Evolutionary conservation across 495 filamentous ascomycete species (phyloP).

Genomic region (Physcia stellaris): DNA sequence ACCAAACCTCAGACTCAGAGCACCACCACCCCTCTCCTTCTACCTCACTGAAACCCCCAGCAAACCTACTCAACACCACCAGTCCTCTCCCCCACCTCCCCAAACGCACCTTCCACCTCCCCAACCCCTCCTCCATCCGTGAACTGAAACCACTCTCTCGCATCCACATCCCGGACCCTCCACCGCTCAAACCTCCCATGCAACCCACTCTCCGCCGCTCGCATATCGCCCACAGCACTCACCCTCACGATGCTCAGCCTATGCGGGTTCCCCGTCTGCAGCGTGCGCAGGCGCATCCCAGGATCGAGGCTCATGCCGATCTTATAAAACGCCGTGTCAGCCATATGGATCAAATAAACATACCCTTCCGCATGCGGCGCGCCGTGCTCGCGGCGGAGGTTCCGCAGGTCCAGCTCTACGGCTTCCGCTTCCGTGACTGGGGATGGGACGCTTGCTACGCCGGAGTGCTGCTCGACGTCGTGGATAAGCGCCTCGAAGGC

Average conservation of each 20-base stretch:
- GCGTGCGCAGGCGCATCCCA: constrained; percentile 12
- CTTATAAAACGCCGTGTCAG: constrained; percentile 9
- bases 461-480: no score
- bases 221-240: constrained; percentile 10
- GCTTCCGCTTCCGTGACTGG: neutral
- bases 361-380: constrained; percentile 10
- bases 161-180: constrained; percentile 7
- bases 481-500: constrained; percentile 9
- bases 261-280: constrained; percentile 15
- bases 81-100: no score
- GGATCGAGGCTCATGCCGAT: constrained; percentile 16
- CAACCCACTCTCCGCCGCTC: constrained; percentile 6
- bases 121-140: neutral
- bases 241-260: constrained; percentile 3
- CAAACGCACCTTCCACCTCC: neutral
- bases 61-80: no score
- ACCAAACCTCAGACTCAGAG: no score
- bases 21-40: no score
- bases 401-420: constrained; percentile 9
- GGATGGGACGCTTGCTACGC: neutral
- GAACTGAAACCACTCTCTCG: constrained; percentile 15
- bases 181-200: constrained; percentile 7
- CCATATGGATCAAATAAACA: constrained; percentile 12
- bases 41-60: no score
- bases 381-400: constrained; percentile 8